Percentiles rank a stretch among this genome's conserved stretches.
phyloP scores from a whole-genome alignment of 768 basidiomycete species.

The Leccinum ochraceum region DNA sequence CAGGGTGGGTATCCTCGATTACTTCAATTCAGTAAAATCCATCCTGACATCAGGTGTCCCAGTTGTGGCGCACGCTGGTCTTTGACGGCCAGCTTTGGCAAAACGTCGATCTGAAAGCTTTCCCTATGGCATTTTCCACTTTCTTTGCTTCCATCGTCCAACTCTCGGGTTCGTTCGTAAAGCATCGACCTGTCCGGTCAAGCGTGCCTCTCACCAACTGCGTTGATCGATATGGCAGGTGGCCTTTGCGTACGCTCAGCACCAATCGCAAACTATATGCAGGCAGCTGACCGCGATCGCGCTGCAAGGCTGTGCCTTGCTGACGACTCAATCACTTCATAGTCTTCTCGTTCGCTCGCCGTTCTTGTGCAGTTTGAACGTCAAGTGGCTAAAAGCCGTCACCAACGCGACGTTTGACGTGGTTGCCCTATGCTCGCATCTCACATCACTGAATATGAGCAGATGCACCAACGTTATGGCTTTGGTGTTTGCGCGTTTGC shows the following conservation, averaged over 20 bases:
- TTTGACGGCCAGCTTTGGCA: conserved; percentile 90
- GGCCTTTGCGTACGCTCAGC: conserved; percentile 48
- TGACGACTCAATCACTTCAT: conserved; percentile 70
- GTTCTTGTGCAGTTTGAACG: conserved; percentile 38
- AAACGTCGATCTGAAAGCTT: conserved; percentile 59
- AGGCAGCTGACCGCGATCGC: conserved; percentile 75
- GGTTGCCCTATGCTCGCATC: conserved; percentile 56
- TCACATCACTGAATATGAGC: conserved; percentile 67
- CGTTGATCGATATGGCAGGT: conserved; percentile 54
- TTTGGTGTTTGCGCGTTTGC: conserved; percentile 57
- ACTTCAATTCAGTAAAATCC: conserved; percentile 14
- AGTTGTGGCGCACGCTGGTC: conserved; percentile 63
- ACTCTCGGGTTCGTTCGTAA: conserved; percentile 64
- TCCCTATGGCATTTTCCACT: conserved; percentile 54
- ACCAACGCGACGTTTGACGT: conserved; percentile 74
- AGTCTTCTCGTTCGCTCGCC: conserved; percentile 59
- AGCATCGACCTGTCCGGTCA: conserved; percentile 44
- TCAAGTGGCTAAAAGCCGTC: conserved; percentile 65
- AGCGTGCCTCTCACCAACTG: conserved; percentile 46
- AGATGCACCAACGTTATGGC: conserved; percentile 68
- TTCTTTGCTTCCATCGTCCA: conserved; percentile 55
- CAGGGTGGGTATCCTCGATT: conserved; percentile 54
- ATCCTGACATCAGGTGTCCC: conserved; percentile 60
- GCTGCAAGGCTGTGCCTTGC: conserved; percentile 66
- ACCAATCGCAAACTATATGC: conserved; percentile 29